Base-by-base conservation (phyloP, 163 green algal genomes). In the Volvox carteri region DNA sequence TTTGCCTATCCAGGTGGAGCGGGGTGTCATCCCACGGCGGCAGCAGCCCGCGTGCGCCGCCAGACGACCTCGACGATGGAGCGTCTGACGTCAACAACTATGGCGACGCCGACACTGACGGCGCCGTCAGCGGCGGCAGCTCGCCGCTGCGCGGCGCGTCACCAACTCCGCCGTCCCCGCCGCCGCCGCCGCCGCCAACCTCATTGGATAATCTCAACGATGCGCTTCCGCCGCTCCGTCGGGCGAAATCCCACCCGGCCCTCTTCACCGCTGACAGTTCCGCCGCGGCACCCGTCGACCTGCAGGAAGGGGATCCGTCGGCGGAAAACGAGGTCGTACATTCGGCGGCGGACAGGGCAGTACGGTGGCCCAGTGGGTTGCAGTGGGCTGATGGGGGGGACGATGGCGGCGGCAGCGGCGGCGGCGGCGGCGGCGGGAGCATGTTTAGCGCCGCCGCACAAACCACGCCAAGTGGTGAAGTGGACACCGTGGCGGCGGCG, bases 31-130 rank as follows among this genome's bases (percentile, higher is more conserved):
- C 56, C 12, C 78, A 77, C 58, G 78, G 58, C 56, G 78, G 42
- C 58, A 86, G 78, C 78, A 86, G 78, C 78, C 35, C 78, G 1
- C 58, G 78, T 0, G 67, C 56, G 1, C 76, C 78, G 0, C 0
- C 33, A 12, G 6, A 35, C n/a, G 37, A 39, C 9, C 35, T 65
- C 4, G 78, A 76, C 58, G 81, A 79, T 21, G 81, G 35, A 2
- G 44, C 35, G 6, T 87, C 81, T 11, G 81, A 87, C 33, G 67
- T 80, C 7, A 80, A 87, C 23, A 80, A 87, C 23, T 87, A 73
- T 35, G 81, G 81, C 21, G 81, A 87, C 35, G 81, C 65, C 0
- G 81, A 87, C 33, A 87, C 81, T 35, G 81, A 87, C 65, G 65
- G 81, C 33, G 81, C 5, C 58, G 79, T 14, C 62, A 86, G 79